Evolutionary conservation across 768 basidiomycete genomes (phyloP).

Genomic region (Boletus vermiculosoides): DNA sequence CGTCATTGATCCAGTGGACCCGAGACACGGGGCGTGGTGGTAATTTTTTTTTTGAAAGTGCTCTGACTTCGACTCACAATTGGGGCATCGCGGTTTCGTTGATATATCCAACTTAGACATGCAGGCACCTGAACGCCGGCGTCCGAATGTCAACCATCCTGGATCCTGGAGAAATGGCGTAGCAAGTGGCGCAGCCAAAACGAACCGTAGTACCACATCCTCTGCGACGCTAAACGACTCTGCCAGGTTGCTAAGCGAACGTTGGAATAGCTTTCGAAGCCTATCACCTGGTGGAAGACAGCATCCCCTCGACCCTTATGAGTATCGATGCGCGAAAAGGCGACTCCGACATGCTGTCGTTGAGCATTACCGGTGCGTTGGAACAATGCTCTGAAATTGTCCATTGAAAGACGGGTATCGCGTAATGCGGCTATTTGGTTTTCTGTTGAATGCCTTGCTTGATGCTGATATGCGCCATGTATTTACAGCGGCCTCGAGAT

Average conservation of each 20-base stretch:
- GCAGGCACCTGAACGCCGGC: background rate
- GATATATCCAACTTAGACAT: background rate
- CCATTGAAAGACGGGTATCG: background rate
- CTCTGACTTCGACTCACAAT: background rate
- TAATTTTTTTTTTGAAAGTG: background rate
- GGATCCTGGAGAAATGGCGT: background rate
- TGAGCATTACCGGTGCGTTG: constrained; percentile 74
- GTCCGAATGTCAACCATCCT: background rate
- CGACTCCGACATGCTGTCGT: constrained; percentile 78
- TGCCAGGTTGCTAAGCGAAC: background rate
- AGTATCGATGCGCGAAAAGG: constrained; percentile 82
- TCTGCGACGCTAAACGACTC: background rate
- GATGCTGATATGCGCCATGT: constrained; percentile 11
- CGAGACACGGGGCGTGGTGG: background rate
- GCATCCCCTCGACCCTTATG: constrained; percentile 57
- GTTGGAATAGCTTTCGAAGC: background rate
- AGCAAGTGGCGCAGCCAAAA: background rate
- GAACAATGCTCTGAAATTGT: background rate
- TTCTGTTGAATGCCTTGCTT: background rate
- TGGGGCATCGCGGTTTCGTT: background rate
- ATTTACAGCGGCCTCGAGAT: constrained; percentile 67
- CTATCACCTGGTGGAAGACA: background rate
- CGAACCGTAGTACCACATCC: background rate
- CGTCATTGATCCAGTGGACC: constrained; percentile 1
- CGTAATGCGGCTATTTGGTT: background rate